Percentiles rank a stretch among this genome's conserved stretches.
These are phyloP conservation scores for Micromonas commoda DNA, from an alignment of 139 green algal species.

Conservation along the genomic window DNA sequence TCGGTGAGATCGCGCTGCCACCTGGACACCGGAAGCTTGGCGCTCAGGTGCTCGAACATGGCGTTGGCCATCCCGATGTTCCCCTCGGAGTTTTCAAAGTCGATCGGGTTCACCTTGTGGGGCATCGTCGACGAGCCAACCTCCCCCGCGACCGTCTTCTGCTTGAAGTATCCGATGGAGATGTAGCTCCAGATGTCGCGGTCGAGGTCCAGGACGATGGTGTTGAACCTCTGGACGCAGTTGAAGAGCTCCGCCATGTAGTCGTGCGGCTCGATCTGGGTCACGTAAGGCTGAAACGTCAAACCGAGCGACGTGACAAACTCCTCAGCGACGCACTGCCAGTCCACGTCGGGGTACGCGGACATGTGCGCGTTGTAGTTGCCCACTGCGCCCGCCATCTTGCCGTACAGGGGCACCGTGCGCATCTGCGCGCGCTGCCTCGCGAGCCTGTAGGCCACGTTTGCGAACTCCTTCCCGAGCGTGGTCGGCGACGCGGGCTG, in stretches of 20 bases:
- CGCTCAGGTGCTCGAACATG: conserved; percentile 80
- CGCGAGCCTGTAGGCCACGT: conserved; percentile 78
- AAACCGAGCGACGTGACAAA: conserved; percentile 79
- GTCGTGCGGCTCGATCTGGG: conserved; percentile 98
- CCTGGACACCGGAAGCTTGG: conserved; percentile 20
- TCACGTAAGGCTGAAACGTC: conserved; percentile 76
- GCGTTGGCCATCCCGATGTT: conserved; percentile 96
- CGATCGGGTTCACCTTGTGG: conserved; percentile 99
- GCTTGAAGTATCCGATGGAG: conserved; percentile 94
- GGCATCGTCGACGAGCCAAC: conserved; percentile 95
- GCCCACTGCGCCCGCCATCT: conserved; percentile 93
- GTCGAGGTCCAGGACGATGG: conserved; percentile 94
- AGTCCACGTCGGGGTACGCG: conserved; percentile 92
- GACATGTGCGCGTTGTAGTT: conserved; percentile 98
- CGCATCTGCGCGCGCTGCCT: conserved; percentile 62
- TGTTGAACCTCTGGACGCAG: conserved; percentile 88
- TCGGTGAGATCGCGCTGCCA: conserved; percentile 94
- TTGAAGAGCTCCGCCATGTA: conserved; percentile 95
- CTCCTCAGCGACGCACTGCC: conserved; percentile 62
- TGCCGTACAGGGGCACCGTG: conserved; percentile 67
- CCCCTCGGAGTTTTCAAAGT: conserved; percentile 99
- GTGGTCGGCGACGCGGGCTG: conserved; percentile 95
- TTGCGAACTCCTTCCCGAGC: conserved; percentile 97
- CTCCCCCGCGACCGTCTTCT: conserved; percentile 60
- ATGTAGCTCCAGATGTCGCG: conserved; percentile 97